A percentile compares a stretch with the other conserved stretches of the same genome.
phyloP scores from a whole-genome alignment of 768 basidiomycete genomes.

The Leucosporidium creatinivorum region DNA sequence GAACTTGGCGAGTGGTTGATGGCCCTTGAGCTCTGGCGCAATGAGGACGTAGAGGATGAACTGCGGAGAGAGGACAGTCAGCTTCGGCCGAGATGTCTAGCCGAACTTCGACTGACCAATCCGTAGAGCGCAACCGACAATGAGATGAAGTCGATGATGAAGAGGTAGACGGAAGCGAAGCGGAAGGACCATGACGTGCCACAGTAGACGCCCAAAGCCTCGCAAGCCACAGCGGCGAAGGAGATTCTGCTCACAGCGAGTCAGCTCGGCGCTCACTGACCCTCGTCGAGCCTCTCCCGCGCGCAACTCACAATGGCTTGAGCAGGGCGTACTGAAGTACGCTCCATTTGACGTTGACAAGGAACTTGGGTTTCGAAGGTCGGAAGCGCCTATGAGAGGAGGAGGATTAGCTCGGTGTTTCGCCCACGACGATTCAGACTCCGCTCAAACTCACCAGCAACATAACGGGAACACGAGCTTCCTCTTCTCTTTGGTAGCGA shows the following conservation, averaged over 20 bases:
- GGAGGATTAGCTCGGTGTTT: too few species aligned
- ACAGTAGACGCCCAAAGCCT: neutral
- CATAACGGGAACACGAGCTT: neutral
- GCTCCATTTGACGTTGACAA: neutral
- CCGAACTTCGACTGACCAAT: neutral
- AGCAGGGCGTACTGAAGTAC: neutral
- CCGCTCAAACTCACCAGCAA: neutral
- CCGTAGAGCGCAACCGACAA: neutral
- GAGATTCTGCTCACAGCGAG: neutral
- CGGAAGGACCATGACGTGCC: neutral
- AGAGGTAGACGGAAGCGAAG: neutral
- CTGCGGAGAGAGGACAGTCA: neutral
- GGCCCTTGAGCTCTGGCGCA: slow-evolving; percentile 63
- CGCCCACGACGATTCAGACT: too few species aligned
- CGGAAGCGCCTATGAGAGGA: neutral
- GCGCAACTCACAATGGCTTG: neutral
- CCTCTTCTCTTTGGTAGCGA: neutral
- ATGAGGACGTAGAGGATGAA: slow-evolving; percentile 69
- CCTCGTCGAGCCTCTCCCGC: neutral
- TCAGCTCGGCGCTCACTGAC: neutral
- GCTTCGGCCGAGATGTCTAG: neutral
- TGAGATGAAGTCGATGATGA: neutral
- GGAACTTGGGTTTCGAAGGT: neutral
- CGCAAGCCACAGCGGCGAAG: neutral
- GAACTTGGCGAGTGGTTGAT: slow-evolving; percentile 75